Evolutionary conservation across 2,329 filamentous ascomycete genomes (phyloP), one percentile per base, ranked within the genome.

Genomic region (Talaromyces islandicus): DNA sequence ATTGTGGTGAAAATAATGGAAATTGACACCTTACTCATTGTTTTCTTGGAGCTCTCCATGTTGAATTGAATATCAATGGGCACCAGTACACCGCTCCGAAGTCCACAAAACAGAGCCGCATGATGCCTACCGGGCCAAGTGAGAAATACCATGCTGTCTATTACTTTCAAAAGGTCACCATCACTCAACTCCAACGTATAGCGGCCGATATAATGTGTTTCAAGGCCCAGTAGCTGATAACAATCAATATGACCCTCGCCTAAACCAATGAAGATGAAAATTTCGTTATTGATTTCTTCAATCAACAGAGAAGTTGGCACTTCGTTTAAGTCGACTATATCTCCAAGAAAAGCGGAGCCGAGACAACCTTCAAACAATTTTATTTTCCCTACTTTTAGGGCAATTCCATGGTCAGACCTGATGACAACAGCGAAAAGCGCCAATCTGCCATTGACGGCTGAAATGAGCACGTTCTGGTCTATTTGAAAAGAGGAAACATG

Each of bases 31-130:
- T 30, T 68, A 75, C 73, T 66, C n/a, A 73, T 68, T 21, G 68
- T 64, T 60, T 24, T 54, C 14, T 27, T 19, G 38, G 21, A 14
- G 41, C 50, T 58, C 21, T 66, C 66, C 38, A 50, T 43, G 27
- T 65, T 59, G 10, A 70, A 60, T 14, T 64, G 61, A 9, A 78
- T 56, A 30, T 71, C 67, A 48, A 77, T 70, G 14, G 73, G 70
- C 19, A 79, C 65, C 50, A 81, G 64, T 56, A 71, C 72, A 38
- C 79, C 79, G 64, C 75, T 76, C 41, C 79, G 75, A 53, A 81
- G 69, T 11, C 79, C 79, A 63, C 78, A 81, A 12, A 81, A 69
- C 12, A 80, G 51, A 63, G 69, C 62, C 51, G 62, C 64, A 21
- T 61, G 59, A 5, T 58, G 35, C 3, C 58, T 62, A 46, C 62